Evolutionary conservation across 2,329 filamentous ascomycete species (phyloP), one percentile per base, ranked within the genome.

Genomic region (Phialophora chinensis): DNA sequence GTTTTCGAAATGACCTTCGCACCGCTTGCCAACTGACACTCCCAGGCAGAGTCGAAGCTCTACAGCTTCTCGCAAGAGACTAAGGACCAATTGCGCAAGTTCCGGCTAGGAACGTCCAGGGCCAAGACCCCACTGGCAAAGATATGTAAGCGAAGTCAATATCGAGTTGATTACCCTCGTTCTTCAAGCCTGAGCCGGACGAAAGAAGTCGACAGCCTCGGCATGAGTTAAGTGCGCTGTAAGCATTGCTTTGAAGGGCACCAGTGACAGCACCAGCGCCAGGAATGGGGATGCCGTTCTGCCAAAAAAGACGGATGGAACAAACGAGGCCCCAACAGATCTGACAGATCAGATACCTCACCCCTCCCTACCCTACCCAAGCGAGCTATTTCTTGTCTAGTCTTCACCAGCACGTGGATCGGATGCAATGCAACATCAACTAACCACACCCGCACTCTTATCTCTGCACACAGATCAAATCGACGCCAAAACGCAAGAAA

Each of bases 1-100:
- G 17, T 60, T 50, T 23, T 23, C 23, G 49, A 17, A 52, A 52
- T 27, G 49, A 6, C n/a, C 25, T 23, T 27, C 49, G 49, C 20
- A 52, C 12, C 49, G 25, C 10, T 23, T 29, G 20, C 38, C 53
- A 23, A 52, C 57, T 60, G 35, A 60, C 55, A 42, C 52, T 65
- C 14, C 25, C 78, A 88, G 74, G 96, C 93, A 76, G 93, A 97
- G 84, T 89, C 92, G 69, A 86, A 93, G 73, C 86, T 98, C 69
- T 98, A 97, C 82, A 92, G 91, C 66, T 96, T 98, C 86, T 96
- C 93, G 35, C 87, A 88, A 71, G 92, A 95, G 81, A 97, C 92
- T 54, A 95, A 90, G 80, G 89, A 93, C 72, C 90, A 93, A 76
- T 87, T 99, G 72, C 91, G 92, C 79, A 98, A 97, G 81, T 99